These are phyloP conservation scores for Aspergillus cavernicola DNA, from an alignment of 495 filamentous ascomycete genomes.

Conservation along the genomic window DNA sequence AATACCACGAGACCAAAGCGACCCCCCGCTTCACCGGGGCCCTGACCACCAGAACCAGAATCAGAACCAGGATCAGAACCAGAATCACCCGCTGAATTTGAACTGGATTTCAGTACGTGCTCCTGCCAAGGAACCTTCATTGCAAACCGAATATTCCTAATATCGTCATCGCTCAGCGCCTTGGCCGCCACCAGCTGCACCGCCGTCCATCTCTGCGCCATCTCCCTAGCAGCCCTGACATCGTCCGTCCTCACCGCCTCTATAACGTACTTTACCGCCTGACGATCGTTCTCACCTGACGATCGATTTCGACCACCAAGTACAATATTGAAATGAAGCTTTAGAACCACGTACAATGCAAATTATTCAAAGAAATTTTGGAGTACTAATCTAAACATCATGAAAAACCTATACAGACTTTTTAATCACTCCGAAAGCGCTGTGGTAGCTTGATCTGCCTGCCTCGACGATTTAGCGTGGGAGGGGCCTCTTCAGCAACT, in stretches of 20 bases:
- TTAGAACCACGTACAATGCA: not conserved
- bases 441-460: not conserved
- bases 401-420: not conserved
- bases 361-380: not conserved
- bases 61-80: too few relatives aligned
- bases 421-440: not conserved
- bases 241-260: slow-evolving; percentile 9
- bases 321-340: not conserved
- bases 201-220: not conserved
- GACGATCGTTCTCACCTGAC: too few relatives aligned
- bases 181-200: not conserved
- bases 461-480: not conserved
- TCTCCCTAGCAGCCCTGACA: slow-evolving; percentile 4
- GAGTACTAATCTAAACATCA: not conserved
- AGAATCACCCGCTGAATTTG: too few relatives aligned
- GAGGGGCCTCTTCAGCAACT: not conserved
- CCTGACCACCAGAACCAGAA: not conserved
- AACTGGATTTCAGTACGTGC: slow-evolving; percentile 4
- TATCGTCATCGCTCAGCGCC: slow-evolving; percentile 7
- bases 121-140: slow-evolving; percentile 16
- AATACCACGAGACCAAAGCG: slow-evolving; percentile 14
- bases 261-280: too few relatives aligned
- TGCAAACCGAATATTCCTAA: slow-evolving; percentile 9
- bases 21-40: not conserved
- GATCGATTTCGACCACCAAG: not conserved